These are phyloP conservation scores for Ophiostoma himal-ulmi DNA, from an alignment of 2,329 filamentous ascomycete genomes.

Conservation along the genomic window DNA sequence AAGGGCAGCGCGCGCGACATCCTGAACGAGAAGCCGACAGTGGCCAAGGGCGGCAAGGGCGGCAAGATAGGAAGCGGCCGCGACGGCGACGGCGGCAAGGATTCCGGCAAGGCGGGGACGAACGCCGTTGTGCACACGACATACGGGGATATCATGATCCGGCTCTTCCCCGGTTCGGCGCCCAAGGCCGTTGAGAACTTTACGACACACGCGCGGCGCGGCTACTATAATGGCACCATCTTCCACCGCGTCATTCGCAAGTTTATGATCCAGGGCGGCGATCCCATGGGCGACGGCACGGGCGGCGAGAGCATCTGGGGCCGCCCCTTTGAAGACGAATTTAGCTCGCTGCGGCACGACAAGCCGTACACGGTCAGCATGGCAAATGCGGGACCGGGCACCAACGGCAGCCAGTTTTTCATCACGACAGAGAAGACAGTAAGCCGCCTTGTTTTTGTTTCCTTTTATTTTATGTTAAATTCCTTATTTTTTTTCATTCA, in stretches of 20 bases:
- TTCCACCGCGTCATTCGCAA: slow-evolving; percentile 97
- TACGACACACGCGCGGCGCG: slow-evolving; percentile 78
- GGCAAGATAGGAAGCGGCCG: slow-evolving; percentile 2
- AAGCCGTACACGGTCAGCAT: slow-evolving; percentile 95
- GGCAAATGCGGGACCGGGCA: slow-evolving; percentile 94
- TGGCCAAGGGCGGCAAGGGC: slow-evolving; percentile 39
- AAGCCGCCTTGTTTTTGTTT: slow-evolving; percentile 32
- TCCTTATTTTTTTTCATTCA: background rate
- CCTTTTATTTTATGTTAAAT: slow-evolving; percentile 12
- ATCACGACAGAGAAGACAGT: slow-evolving; percentile 95
- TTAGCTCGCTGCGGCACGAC: slow-evolving; percentile 84
- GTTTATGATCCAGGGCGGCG: slow-evolving; percentile 93
- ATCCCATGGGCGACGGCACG: slow-evolving; percentile 81
- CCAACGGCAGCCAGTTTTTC: slow-evolving; percentile 96
- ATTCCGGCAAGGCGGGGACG: slow-evolving; percentile 60
- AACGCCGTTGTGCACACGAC: slow-evolving; percentile 86
- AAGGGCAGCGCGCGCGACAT: slow-evolving; percentile 76
- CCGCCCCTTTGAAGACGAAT: slow-evolving; percentile 88
- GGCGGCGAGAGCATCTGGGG: slow-evolving; percentile 91
- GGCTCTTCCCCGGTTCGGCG: slow-evolving; percentile 86
- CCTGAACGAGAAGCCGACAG: slow-evolving; percentile 84
- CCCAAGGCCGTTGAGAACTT: slow-evolving; percentile 98
- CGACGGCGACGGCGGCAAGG: slow-evolving; percentile 37
- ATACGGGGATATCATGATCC: slow-evolving; percentile 87
- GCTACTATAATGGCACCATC: slow-evolving; percentile 96